These are phyloP conservation scores for Penicillium cataractarum DNA, from an alignment of 495 filamentous ascomycete genomes.

Conservation along the genomic window DNA sequence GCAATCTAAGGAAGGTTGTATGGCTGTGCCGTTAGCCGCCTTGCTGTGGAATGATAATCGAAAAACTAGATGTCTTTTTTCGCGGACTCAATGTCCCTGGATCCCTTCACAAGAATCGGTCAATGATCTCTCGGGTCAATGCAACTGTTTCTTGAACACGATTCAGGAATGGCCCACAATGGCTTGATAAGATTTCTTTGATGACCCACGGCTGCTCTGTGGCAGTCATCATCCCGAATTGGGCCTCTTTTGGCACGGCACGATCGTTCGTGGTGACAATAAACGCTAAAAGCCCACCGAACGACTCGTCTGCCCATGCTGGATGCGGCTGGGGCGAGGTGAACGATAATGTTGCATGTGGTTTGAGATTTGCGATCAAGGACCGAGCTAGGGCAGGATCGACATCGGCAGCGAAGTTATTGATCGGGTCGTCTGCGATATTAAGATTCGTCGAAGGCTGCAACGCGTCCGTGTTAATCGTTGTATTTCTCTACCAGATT, in stretches of 20 bases:
- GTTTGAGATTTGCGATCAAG: constrained; percentile 21
- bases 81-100: not conserved
- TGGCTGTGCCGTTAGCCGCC: too few relatives aligned
- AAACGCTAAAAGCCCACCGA: constrained; percentile 21
- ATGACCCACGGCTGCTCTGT: constrained; percentile 29
- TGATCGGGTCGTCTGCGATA: constrained; percentile 23
- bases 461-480: too few relatives aligned
- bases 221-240: constrained; percentile 30
- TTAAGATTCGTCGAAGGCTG: constrained; percentile 28
- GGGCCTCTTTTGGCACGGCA: constrained; percentile 30
- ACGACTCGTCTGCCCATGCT: constrained; percentile 29
- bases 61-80: too few relatives aligned
- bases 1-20: too few relatives aligned
- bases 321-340: constrained; percentile 30
- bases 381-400: constrained; percentile 10
- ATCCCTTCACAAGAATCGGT: not conserved
- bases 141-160: constrained; percentile 15
- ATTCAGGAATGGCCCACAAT: constrained; percentile 30
- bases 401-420: constrained; percentile 34
- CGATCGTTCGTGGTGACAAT: constrained; percentile 30
- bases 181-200: constrained; percentile 29
- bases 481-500: too few relatives aligned
- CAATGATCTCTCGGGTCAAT: constrained; percentile 8
- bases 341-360: constrained; percentile 33
- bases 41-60: too few relatives aligned